phyloP scores from a whole-genome alignment of 805 yeast genomes.

The Metschnikowia cubensis region DNA sequence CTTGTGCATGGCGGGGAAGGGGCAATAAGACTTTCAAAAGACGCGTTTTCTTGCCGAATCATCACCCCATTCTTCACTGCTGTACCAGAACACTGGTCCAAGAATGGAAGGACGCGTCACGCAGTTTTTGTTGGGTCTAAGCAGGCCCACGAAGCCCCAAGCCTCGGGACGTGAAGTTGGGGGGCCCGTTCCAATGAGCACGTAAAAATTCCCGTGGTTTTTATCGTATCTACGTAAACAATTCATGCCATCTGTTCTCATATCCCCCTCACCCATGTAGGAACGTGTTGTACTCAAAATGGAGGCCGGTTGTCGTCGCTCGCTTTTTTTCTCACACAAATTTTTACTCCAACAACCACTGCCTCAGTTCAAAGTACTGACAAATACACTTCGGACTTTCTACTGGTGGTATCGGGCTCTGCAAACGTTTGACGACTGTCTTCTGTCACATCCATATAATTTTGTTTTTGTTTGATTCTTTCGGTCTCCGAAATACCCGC shows the following conservation, averaged over 20 bases:
- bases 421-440: neutral
- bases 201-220: slow-evolving; percentile 1
- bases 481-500: neutral
- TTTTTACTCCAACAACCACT: slow-evolving; percentile 2
- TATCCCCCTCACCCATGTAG: slow-evolving; percentile 1
- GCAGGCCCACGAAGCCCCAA: neutral
- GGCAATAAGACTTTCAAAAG: neutral
- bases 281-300: slow-evolving; percentile 21
- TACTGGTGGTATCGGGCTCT: neutral
- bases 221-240: neutral
- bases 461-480: neutral
- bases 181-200: neutral
- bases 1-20: neutral
- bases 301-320: slow-evolving; percentile 15
- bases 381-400: neutral
- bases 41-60: neutral
- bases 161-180: neutral
- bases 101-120: neutral
- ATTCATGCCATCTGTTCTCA: neutral
- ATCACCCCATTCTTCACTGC: neutral
- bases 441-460: too few species aligned
- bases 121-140: neutral
- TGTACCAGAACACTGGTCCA: neutral
- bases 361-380: neutral
- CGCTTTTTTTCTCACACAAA: slow-evolving; percentile 13